Evolutionary conservation across 495 filamentous ascomycete genomes (phyloP).

Genomic region (Xylaria nigripes): DNA sequence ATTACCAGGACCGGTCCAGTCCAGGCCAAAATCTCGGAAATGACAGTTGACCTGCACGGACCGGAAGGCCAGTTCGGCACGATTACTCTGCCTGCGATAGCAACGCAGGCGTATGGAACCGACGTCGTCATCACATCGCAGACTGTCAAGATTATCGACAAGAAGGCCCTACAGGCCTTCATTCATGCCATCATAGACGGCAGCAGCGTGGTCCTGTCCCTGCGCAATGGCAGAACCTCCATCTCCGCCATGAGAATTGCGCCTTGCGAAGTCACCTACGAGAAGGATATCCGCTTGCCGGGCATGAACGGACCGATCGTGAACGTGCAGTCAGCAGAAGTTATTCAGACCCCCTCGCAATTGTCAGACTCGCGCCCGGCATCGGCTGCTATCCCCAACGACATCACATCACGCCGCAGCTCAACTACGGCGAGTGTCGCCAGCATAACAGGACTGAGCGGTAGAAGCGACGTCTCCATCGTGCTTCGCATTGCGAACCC

Average conservation of each 20-base stretch:
- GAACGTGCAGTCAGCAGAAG: constrained; percentile 2
- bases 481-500: constrained; percentile 20
- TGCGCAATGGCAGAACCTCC: constrained; percentile 20
- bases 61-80: constrained; percentile 21
- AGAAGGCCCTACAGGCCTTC: constrained; percentile 19
- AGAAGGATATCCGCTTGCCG: constrained; percentile 17
- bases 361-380: not conserved
- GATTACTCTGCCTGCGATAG: constrained; percentile 23
- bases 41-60: constrained; percentile 27
- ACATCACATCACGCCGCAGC: not conserved
- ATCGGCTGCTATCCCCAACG: not conserved
- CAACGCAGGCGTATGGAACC: constrained; percentile 13
- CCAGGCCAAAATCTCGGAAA: constrained; percentile 16
- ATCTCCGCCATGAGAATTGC: constrained; percentile 12
- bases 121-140: constrained; percentile 22
- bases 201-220: constrained; percentile 8
- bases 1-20: constrained; percentile 23
- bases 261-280: constrained; percentile 15
- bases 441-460: not conserved
- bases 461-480: constrained; percentile 1
- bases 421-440: not conserved
- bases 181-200: constrained; percentile 11
- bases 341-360: not conserved
- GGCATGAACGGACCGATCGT: constrained; percentile 22
- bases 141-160: constrained; percentile 19